These are phyloP conservation scores for Viola odorata DNA, from an alignment of 345 rosid species.

Conservation along the genomic window DNA sequence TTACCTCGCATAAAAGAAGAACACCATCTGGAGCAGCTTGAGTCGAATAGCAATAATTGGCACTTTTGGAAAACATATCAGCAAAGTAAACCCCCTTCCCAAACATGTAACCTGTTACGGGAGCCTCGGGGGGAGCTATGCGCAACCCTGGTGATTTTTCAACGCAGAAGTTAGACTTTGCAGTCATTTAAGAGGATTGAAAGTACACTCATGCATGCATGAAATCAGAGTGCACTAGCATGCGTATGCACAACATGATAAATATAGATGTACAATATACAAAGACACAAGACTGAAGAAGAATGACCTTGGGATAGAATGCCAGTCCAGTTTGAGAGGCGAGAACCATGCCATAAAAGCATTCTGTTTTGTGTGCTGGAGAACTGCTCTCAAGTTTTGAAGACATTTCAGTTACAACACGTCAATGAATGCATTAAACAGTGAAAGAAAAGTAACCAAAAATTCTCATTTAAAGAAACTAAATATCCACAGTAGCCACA, in stretches of 20 bases:
- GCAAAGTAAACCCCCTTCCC: conserved; percentile 97
- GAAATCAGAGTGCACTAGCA: neutral
- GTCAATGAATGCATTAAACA: neutral
- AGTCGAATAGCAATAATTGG: conserved; percentile 73
- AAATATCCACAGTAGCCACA: neutral
- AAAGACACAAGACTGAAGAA: conserved; percentile 7
- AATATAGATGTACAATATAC: neutral
- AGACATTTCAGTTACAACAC: conserved; percentile 5
- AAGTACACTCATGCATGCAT: neutral
- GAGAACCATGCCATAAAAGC: conserved; percentile 97
- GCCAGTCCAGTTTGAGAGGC: conserved; percentile 95
- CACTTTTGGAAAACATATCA: conserved; percentile 97
- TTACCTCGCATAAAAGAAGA: conserved; percentile 83
- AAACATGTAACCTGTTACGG: conserved; percentile 84
- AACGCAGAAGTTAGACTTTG: conserved; percentile 12
- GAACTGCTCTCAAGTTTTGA: conserved; percentile 40
- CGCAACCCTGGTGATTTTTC: conserved; percentile 57
- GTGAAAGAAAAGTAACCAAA: neutral
- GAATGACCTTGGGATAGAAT: conserved; percentile 82
- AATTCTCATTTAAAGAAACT: neutral
- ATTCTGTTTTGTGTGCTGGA: conserved; percentile 53
- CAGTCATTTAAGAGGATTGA: conserved; percentile 1
- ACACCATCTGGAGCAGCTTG: conserved; percentile 47
- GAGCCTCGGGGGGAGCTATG: conserved; percentile 97
- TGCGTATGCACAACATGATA: neutral